phyloP scores from a whole-genome alignment of 2,329 filamentous ascomycete species.

The Chrysosporium keratinophilum region DNA sequence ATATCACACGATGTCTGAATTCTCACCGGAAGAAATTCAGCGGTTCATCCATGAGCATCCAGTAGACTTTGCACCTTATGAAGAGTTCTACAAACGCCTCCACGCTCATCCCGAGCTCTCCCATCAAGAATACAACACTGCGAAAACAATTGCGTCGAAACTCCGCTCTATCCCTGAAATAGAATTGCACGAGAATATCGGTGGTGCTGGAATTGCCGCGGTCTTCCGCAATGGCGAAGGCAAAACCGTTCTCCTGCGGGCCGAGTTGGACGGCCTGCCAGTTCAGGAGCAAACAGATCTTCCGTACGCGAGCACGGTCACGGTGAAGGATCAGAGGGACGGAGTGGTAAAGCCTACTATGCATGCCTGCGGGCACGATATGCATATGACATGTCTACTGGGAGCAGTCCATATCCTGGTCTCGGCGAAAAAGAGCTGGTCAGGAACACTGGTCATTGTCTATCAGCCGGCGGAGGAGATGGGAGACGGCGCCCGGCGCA shows the following conservation, averaged over 20 bases:
- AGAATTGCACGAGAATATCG: conserved; percentile 37
- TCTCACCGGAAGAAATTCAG: conserved; percentile 7
- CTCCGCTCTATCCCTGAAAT: conserved; percentile 16
- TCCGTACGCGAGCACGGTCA: conserved; percentile 39
- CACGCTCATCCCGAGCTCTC: conserved; percentile 52
- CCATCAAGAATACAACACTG: conserved; percentile 45
- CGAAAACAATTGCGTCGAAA: conserved; percentile 35
- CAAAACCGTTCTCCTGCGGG: conserved; percentile 38
- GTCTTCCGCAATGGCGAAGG: conserved; percentile 36
- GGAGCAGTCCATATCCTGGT: conserved; percentile 45
- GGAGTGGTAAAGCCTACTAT: conserved; percentile 47
- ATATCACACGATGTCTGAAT: conserved; percentile 3
- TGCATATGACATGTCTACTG: conserved; percentile 49
- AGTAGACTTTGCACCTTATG: conserved; percentile 37
- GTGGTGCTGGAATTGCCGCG: conserved; percentile 37
- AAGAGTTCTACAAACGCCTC: conserved; percentile 49
- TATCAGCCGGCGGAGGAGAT: conserved; percentile 62
- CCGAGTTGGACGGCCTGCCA: conserved; percentile 44
- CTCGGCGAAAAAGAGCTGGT: conserved; percentile 41
- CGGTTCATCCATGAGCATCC: conserved; percentile 1
- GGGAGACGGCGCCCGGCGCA: conserved; percentile 51
- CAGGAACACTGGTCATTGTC: conserved; percentile 51
- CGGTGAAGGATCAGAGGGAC: conserved; percentile 37
- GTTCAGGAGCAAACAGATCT: conserved; percentile 41
- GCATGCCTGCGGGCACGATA: conserved; percentile 53